These are phyloP conservation scores for Alliaria petiolata DNA, from an alignment of 345 rosid genomes.

Conservation along the genomic window DNA sequence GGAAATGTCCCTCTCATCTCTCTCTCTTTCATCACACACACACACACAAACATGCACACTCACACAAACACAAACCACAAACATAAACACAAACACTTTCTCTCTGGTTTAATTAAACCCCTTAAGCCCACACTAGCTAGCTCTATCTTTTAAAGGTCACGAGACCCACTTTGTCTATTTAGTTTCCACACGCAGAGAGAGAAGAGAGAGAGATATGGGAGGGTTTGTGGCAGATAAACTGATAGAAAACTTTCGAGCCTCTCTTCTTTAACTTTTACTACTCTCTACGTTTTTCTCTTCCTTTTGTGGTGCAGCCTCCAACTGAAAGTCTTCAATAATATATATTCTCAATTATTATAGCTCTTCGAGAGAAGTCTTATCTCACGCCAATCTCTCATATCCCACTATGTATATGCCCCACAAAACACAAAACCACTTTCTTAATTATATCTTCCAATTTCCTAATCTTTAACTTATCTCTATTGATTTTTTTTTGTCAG, in stretches of 20 bases:
- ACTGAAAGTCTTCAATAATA: conserved; percentile 59
- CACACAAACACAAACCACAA: not conserved
- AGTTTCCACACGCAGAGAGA: conserved; percentile 34
- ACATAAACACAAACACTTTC: conserved; percentile 21
- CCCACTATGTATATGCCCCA: conserved; percentile 34
- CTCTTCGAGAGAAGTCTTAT: conserved; percentile 41
- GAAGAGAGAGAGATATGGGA: conserved; percentile 48
- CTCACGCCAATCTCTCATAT: conserved; percentile 41
- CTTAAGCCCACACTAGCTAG: conserved; percentile 22
- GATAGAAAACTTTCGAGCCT: conserved; percentile 86
- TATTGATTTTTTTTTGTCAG: conserved; percentile 38
- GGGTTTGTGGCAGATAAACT: conserved; percentile 68
- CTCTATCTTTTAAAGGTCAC: conserved; percentile 65
- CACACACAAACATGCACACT: conserved; percentile 3
- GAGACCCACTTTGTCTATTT: conserved; percentile 59
- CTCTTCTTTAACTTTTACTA: conserved; percentile 51
- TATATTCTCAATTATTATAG: conserved; percentile 41
- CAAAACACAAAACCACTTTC: conserved; percentile 11
- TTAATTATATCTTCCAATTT: conserved; percentile 18
- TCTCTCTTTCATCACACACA: conserved; percentile 26
- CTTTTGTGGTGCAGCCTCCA: conserved; percentile 58
- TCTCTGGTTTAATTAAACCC: conserved; percentile 27
- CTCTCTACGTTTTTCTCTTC: conserved; percentile 41
- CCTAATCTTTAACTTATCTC: conserved; percentile 3
- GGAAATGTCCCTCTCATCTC: conserved; percentile 54